Conservation (phyloP, 2,329 filamentous ascomycete species). For the Colletotrichum caudatum region DNA sequence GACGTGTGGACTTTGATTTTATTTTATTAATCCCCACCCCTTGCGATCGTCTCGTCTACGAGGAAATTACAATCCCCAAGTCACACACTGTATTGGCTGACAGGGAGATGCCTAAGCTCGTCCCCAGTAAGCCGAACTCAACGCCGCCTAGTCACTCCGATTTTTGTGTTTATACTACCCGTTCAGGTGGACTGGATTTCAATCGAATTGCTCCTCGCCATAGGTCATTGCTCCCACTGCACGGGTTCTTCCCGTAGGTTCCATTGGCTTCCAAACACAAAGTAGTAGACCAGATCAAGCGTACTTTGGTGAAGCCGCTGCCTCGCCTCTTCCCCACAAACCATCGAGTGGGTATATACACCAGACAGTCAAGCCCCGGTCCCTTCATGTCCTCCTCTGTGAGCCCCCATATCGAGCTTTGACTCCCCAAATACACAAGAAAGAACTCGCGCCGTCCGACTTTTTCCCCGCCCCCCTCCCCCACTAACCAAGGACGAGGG, state of each 20-base stretch:
- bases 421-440: conserved; percentile 18
- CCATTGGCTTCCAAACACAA: conserved; percentile 22
- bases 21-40: background rate
- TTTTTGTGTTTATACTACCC: background rate
- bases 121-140: background rate
- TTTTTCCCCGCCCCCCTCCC: conserved; percentile 19
- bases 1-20: background rate
- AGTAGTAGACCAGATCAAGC: conserved; percentile 9
- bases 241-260: conserved; percentile 8
- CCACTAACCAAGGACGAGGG: conserved; percentile 33
- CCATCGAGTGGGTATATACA: conserved; percentile 40
- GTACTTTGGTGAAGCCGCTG: background rate
- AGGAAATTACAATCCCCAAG: conserved; percentile 1
- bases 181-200: background rate
- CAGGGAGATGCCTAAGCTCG: conserved; percentile 19
- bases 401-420: conserved; percentile 20
- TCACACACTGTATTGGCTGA: conserved; percentile 1
- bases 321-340: conserved; percentile 15
- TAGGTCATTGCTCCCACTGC: conserved; percentile 15
- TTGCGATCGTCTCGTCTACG: background rate
- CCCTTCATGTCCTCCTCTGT: conserved; percentile 18
- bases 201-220: conserved; percentile 6
- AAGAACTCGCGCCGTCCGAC: conserved; percentile 23
- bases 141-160: background rate
- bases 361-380: conserved; percentile 7